Evolutionary conservation across 257 asterid species (phyloP).

Genomic region (Solanum medicagineum): DNA sequence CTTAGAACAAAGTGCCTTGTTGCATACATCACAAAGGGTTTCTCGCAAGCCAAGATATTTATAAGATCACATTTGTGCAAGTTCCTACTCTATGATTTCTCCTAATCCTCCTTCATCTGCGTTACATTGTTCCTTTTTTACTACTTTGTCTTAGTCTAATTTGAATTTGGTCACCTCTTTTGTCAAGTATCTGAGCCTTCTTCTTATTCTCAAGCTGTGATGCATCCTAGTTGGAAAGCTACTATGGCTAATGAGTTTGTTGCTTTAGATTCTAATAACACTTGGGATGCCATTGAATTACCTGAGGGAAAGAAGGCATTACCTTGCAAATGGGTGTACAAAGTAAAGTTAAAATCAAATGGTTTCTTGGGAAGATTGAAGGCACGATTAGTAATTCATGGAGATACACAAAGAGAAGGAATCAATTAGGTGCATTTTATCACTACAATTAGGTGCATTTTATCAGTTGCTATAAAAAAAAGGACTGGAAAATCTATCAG

Average conservation of each 20-base stretch:
- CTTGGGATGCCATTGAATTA: background rate
- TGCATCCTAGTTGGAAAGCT: background rate
- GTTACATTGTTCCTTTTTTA: background rate
- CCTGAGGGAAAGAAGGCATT: too few relatives aligned
- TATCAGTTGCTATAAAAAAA: background rate
- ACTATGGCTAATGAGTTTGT: background rate
- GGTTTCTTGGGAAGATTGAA: background rate
- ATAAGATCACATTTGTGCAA: background rate
- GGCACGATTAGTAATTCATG: background rate
- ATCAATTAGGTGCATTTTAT: too few relatives aligned
- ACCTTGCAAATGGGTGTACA: background rate
- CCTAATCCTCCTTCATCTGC: background rate
- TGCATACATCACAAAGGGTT: background rate
- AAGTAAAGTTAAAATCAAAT: background rate
- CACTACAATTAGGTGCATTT: background rate
- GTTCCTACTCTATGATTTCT: background rate
- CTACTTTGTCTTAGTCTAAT: background rate
- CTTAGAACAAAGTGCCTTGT: too few relatives aligned
- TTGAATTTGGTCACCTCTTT: background rate
- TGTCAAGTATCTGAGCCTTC: background rate
- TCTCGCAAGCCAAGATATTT: background rate
- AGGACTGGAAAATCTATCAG: background rate
- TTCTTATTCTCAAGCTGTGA: background rate
- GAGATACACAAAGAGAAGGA: background rate
- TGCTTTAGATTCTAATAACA: background rate